Base-by-base conservation (phyloP, 495 filamentous ascomycete genomes). In the Aspergillus taichungensis region DNA sequence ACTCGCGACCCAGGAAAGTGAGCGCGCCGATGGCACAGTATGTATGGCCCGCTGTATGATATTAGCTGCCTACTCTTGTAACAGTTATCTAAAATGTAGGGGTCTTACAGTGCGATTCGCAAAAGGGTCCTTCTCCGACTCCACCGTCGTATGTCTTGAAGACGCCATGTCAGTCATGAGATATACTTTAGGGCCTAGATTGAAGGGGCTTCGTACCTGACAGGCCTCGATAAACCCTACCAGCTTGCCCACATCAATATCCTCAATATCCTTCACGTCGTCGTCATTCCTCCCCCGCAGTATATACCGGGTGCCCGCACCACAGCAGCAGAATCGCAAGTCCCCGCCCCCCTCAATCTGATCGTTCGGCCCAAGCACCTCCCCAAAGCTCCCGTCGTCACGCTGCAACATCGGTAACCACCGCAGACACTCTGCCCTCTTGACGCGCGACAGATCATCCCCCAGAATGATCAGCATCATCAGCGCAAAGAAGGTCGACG, bases 401-500 rank as follows among this genome's bases (percentile, higher is more conserved):
- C 88, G 76, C 73, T 98, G 92, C 65, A 96, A 55, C 46, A 64
- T 77, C 43, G 68, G 74, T 41, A 98, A 68, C 84, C 89, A 94
- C 30, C 63, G 56, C 48, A 96, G 61, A 53, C 83, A 84, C 44
- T 76, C 76, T 36, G 53, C 69, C 45, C 84, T 75, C 54, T 83
- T 78, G 12, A 97, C 79, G 6, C 82, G 63, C 11, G 73, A 68
- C 39, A 87, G 62, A 45, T 85, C 78, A 47, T 94, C 86, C 0
- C 84, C 84, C 13, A 95, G 59, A n/a, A 90, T 69, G 1, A 82
- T 69, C 13, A 98, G 61, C 11, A 80, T 73, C 29, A 81, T 71
- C 37, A 97, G 71, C 5, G 92, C 91, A 69, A 97, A 94, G 61
- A 82, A 86, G 0, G 88, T 95, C 12, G 87, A 87, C 0, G 89